Evolutionary conservation across 2,329 filamentous ascomycete species (phyloP).

Genomic region (Trichoderma sp.): DNA sequence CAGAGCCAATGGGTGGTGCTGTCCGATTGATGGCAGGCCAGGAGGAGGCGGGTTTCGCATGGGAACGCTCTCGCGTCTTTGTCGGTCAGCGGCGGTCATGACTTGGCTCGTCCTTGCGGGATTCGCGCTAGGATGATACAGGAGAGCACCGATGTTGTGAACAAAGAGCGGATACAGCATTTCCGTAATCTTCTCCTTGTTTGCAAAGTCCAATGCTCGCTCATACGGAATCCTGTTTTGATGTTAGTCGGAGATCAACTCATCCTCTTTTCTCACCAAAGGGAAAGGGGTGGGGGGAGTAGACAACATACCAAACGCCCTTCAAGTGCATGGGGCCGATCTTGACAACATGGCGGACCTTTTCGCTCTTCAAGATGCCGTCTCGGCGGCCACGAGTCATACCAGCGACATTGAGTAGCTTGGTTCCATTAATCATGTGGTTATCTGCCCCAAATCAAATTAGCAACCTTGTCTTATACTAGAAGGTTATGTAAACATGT

Average conservation of each 20-base stretch:
- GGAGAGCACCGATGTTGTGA: slow-evolving; percentile 89
- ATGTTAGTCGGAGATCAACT: slow-evolving; percentile 29
- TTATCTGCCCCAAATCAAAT: slow-evolving; percentile 64
- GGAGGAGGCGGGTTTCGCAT: slow-evolving; percentile 61
- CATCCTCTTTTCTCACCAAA: neutral
- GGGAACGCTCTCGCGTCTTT: slow-evolving; percentile 69
- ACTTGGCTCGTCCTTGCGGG: slow-evolving; percentile 79
- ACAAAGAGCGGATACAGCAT: slow-evolving; percentile 94
- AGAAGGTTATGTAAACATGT: neutral
- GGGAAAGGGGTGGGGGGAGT: neutral
- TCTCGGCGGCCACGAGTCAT: slow-evolving; percentile 97
- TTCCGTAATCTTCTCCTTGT: slow-evolving; percentile 99
- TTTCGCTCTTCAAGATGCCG: slow-evolving; percentile 97
- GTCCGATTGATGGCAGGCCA: slow-evolving; percentile 67
- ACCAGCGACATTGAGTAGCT: slow-evolving; percentile 92
- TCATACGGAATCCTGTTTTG: slow-evolving; percentile 88
- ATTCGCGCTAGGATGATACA: slow-evolving; percentile 86
- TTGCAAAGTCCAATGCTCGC: slow-evolving; percentile 95
- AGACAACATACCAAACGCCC: slow-evolving; percentile 82
- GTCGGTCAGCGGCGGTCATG: slow-evolving; percentile 79
- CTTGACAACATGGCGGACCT: slow-evolving; percentile 94
- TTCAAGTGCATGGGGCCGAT: slow-evolving; percentile 99
- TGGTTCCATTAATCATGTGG: slow-evolving; percentile 99
- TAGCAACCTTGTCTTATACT: neutral
- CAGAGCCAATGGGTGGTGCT: slow-evolving; percentile 63